phyloP scores from a whole-genome alignment of 2,329 filamentous ascomycete species.

The Graphium sp. region DNA sequence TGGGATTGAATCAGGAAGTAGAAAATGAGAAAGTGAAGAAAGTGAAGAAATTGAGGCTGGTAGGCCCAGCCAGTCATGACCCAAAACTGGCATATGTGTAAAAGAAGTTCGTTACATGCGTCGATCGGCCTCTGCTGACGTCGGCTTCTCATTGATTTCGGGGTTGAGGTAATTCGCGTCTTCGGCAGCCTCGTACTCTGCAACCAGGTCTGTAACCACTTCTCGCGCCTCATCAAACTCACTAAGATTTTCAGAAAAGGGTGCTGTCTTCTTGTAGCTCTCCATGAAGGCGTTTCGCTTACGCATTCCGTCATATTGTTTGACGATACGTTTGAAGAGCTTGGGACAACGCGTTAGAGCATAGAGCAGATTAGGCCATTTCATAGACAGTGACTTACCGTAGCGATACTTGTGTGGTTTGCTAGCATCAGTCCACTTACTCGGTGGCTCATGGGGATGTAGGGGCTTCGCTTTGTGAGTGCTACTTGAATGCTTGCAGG shows the following conservation, averaged over 20 bases:
- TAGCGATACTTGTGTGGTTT: slow-evolving; percentile 94
- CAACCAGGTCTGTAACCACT: slow-evolving; percentile 79
- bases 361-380: background rate
- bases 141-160: slow-evolving; percentile 35
- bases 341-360: slow-evolving; percentile 13
- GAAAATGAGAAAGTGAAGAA: too few species aligned
- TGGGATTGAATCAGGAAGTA: too few species aligned
- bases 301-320: slow-evolving; percentile 82
- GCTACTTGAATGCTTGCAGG: slow-evolving; percentile 96
- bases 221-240: slow-evolving; percentile 93
- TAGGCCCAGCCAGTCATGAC: too few species aligned
- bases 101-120: too few species aligned
- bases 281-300: slow-evolving; percentile 97
- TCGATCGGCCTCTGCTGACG: slow-evolving; percentile 35
- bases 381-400: slow-evolving; percentile 28
- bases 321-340: slow-evolving; percentile 85
- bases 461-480: slow-evolving; percentile 88
- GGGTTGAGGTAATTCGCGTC: slow-evolving; percentile 77
- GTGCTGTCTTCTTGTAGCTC: slow-evolving; percentile 86
- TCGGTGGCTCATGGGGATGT: slow-evolving; percentile 83
- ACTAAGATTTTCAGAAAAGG: slow-evolving; percentile 77
- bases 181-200: slow-evolving; percentile 93
- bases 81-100: too few species aligned
- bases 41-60: too few species aligned
- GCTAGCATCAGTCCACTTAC: slow-evolving; percentile 95